These are phyloP conservation scores for Septoria linicola DNA, from an alignment of 2,329 filamentous ascomycete species.

Conservation along the genomic window DNA sequence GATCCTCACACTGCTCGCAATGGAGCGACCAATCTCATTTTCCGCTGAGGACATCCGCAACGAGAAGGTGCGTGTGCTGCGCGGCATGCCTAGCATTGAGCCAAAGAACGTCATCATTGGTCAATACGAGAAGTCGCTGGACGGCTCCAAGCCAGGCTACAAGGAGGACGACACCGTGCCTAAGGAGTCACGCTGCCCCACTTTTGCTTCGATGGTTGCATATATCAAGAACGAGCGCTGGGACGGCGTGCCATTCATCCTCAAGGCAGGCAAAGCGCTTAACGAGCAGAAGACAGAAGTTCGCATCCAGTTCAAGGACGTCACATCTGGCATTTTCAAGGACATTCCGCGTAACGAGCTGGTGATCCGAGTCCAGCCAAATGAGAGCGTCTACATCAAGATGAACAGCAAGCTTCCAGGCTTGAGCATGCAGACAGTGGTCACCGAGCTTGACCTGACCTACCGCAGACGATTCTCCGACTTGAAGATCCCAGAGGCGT, in stretches of 20 bases:
- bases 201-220: conserved; percentile 93
- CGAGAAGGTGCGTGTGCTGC: conserved; percentile 95
- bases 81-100: conserved; percentile 90
- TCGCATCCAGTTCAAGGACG: conserved; percentile 98
- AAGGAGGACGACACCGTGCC: conserved; percentile 98
- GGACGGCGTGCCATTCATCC: conserved; percentile 98
- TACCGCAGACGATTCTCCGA: conserved; percentile 98
- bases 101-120: conserved; percentile 99
- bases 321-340: conserved; percentile 99
- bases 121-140: conserved; percentile 93
- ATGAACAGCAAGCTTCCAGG: conserved; percentile 99
- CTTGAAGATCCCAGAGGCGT: conserved; percentile 98
- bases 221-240: conserved; percentile 99
- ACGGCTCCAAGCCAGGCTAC: conserved; percentile 94
- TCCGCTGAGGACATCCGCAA: conserved; percentile 97
- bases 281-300: conserved; percentile 99
- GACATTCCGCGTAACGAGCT: conserved; percentile 99
- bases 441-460: conserved; percentile 96
- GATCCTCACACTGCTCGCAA: conserved; percentile 90
- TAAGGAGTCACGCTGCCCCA: conserved; percentile 94
- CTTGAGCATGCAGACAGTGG: conserved; percentile 98
- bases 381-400: conserved; percentile 99
- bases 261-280: conserved; percentile 96
- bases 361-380: conserved; percentile 98
- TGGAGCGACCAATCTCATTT: conserved; percentile 98